These are phyloP conservation scores for Adenanthera pavonina DNA, from an alignment of 306 rosid species.

Conservation along the genomic window DNA sequence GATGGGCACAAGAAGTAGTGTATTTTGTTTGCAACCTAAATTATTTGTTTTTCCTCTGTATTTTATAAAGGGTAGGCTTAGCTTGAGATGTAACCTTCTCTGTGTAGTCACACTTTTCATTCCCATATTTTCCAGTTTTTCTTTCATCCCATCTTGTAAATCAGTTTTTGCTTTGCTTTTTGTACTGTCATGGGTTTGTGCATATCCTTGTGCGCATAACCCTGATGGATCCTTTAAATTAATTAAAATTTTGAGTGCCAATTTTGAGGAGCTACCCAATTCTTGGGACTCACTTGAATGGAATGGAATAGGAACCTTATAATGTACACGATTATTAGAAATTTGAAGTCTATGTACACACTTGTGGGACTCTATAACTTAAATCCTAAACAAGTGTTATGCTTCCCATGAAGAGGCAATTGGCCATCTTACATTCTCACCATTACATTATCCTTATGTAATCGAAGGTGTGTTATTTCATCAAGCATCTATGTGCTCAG, in stretches of 20 bases:
- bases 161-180: conserved; percentile 22
- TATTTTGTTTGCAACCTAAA: conserved; percentile 38
- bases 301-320: neutral
- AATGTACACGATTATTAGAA: neutral
- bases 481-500: neutral
- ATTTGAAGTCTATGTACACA: neutral
- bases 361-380: neutral
- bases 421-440: neutral
- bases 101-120: conserved; percentile 22
- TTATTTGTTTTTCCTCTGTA: conserved; percentile 38
- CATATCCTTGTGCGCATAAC: conserved; percentile 27
- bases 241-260: neutral
- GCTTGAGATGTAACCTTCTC: conserved; percentile 51
- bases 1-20: conserved; percentile 41
- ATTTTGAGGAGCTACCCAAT: neutral
- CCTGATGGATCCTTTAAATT: neutral
- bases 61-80: conserved; percentile 50
- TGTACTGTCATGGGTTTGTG: conserved; percentile 23
- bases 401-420: neutral
- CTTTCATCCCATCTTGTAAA: conserved; percentile 16
- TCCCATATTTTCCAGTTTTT: conserved; percentile 37
- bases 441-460: neutral
- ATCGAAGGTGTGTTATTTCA: neutral
- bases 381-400: neutral
- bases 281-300: neutral